Percentiles rank a stretch among this genome's conserved stretches.
phyloP scores from a whole-genome alignment of 2,329 filamentous ascomycete genomes.

The Colletotrichum costaricense region DNA sequence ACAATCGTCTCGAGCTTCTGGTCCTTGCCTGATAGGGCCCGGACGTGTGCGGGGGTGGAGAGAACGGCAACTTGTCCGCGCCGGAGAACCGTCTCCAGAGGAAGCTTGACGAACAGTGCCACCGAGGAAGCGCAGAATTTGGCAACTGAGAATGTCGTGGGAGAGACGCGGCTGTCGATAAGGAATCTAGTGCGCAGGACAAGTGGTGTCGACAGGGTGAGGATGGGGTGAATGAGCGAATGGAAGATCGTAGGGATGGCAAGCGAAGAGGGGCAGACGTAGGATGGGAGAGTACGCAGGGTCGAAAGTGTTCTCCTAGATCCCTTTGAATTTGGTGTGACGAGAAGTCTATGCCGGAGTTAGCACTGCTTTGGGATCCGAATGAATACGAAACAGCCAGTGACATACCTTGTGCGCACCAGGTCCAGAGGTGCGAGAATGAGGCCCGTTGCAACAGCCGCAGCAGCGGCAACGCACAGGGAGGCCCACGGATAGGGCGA shows the following conservation, averaged over 20 bases:
- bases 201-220: constrained; percentile 85
- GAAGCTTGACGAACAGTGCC: constrained; percentile 88
- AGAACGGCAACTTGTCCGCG: constrained; percentile 86
- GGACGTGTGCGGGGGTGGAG: constrained; percentile 62
- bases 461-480: constrained; percentile 75
- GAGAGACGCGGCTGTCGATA: constrained; percentile 84
- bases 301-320: constrained; percentile 83
- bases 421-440: constrained; percentile 89
- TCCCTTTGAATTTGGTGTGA: constrained; percentile 81
- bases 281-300: constrained; percentile 82
- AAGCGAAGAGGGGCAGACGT: constrained; percentile 76
- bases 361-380: constrained; percentile 37
- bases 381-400: background rate
- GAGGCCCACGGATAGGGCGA: constrained; percentile 86
- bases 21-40: constrained; percentile 56
- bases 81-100: constrained; percentile 90
- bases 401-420: constrained; percentile 77
- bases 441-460: constrained; percentile 79
- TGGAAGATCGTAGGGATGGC: constrained; percentile 88
- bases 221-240: constrained; percentile 83
- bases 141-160: constrained; percentile 82
- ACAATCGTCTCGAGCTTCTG: constrained; percentile 78
- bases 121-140: constrained; percentile 84
- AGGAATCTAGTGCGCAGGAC: constrained; percentile 86
- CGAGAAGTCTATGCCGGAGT: constrained; percentile 71